Conservation (phyloP, 2,329 filamentous ascomycete genomes). For the Aureobasidium namibiae region DNA sequence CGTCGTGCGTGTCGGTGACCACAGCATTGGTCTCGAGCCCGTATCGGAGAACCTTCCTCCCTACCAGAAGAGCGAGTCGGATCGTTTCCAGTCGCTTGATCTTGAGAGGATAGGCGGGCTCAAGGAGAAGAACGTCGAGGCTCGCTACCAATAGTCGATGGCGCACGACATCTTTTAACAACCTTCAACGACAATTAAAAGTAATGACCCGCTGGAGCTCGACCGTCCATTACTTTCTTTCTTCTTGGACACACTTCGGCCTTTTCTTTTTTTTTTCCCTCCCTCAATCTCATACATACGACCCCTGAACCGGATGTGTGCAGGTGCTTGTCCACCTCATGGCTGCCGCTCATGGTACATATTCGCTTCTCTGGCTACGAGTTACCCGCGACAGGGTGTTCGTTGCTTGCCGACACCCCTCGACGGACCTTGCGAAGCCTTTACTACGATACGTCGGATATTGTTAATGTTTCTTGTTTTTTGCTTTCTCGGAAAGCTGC, state of each 20-base stretch:
- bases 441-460: neutral
- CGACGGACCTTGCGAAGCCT: neutral
- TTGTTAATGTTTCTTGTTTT: slow-evolving; percentile 15
- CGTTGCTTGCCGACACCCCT: neutral
- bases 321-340: slow-evolving; percentile 2
- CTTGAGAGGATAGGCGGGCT: slow-evolving; percentile 90
- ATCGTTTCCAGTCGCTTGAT: slow-evolving; percentile 84
- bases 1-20: slow-evolving; percentile 83
- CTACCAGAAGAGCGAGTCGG: slow-evolving; percentile 71
- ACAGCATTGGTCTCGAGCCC: slow-evolving; percentile 80
- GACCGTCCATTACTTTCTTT: neutral
- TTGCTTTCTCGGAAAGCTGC: neutral
- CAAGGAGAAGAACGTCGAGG: slow-evolving; percentile 66
- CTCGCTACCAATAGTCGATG: slow-evolving; percentile 11
- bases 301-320: slow-evolving; percentile 7
- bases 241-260: neutral
- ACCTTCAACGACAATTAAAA: slow-evolving; percentile 4
- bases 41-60: slow-evolving; percentile 71
- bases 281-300: slow-evolving; percentile 1
- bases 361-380: neutral
- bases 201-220: slow-evolving; percentile 11
- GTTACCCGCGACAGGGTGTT: neutral
- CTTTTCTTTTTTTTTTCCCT: neutral
- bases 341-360: slow-evolving; percentile 12
- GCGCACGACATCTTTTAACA: neutral